Conservation (phyloP, 2,329 filamentous ascomycete genomes). For the Claviceps arundinis region DNA sequence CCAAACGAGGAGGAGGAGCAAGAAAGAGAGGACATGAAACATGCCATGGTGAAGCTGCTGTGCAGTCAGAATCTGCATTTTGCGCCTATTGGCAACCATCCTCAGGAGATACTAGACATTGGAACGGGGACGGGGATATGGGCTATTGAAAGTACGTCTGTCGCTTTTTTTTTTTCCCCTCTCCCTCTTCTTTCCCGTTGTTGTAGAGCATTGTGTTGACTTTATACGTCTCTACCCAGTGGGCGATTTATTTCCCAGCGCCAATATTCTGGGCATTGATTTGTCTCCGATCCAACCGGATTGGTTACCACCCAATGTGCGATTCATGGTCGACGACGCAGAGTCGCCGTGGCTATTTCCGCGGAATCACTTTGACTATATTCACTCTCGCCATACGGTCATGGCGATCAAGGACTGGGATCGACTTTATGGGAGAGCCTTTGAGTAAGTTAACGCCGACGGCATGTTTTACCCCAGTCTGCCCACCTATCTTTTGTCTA, state of each 20-base stretch:
- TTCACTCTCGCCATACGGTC: constrained; percentile 44
- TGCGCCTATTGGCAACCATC: constrained; percentile 33
- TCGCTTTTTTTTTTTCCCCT: too few relatives aligned
- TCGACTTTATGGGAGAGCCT: constrained; percentile 29
- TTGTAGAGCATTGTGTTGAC: not conserved
- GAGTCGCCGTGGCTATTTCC: constrained; percentile 44
- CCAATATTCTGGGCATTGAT: constrained; percentile 31
- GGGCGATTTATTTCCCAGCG: constrained; percentile 30
- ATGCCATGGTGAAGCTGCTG: constrained; percentile 36
- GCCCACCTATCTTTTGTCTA: not conserved
- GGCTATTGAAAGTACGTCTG: constrained; percentile 38
- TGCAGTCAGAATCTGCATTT: constrained; percentile 36
- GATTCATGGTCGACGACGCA: constrained; percentile 43
- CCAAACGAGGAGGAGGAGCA: constrained; percentile 49
- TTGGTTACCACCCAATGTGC: constrained; percentile 41
- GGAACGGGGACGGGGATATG: constrained; percentile 47
- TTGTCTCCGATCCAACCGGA: constrained; percentile 36
- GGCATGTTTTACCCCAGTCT: not conserved
- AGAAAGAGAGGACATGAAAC: constrained; percentile 44
- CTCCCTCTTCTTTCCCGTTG: too few relatives aligned
- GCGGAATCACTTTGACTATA: constrained; percentile 43
- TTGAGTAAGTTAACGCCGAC: constrained; percentile 25
- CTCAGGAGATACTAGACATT: constrained; percentile 41
- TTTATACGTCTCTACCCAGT: constrained; percentile 19
- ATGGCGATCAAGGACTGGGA: constrained; percentile 44